Evolutionary conservation across 176 grass and related monocot genomes (phyloP), one percentile per base, ranked within the genome.

Genomic region (Musa acuminata): DNA sequence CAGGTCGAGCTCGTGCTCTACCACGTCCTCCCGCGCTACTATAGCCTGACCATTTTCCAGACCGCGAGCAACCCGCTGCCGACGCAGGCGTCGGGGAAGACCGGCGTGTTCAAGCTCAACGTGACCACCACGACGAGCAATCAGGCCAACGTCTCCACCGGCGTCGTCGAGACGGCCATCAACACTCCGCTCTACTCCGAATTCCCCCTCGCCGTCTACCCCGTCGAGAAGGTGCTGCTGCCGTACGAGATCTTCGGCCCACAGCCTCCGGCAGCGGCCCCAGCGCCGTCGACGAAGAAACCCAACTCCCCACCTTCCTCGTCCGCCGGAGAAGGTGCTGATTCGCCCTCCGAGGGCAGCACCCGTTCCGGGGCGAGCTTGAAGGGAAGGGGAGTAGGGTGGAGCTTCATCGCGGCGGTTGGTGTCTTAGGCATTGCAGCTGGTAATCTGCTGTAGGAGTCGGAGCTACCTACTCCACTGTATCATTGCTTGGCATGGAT

Each of bases 51-150:
- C 17, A 78, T 58, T 13, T 97, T 97, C 85, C 55, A 93, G 85
- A 97, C 90, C 12, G 80, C 81, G 16, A 90, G 84, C 86, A 97
- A 97, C 90, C 93, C 93, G 0, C 77, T 97, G 1, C 87, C 87
- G 43, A 97, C 93, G 27, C 90, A 97, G 84, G 93, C 90, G n/a
- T 97, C 93, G 17, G 90, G 83, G 19, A 64, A 74, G 82, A 67
- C 80, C 55, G 93, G 93, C 27, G 87, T 91, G 1, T 90, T 82
- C 85, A 79, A 79, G 35, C 17, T 97, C 75, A 97, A 97, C 83
- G 77, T 97, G 74, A 97, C 67, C 67, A 20, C 67, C 67, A 8
- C 14, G 14, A 4, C 48, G 43, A 13, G 1, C 67, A 70, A 50
- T 48, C 72, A 86, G 79, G 89, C 86, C 8, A 96, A 96, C 75